Evolutionary conservation across 2,329 filamentous ascomycete genomes (phyloP).

Genomic region (Parastagonospora nodorum): DNA sequence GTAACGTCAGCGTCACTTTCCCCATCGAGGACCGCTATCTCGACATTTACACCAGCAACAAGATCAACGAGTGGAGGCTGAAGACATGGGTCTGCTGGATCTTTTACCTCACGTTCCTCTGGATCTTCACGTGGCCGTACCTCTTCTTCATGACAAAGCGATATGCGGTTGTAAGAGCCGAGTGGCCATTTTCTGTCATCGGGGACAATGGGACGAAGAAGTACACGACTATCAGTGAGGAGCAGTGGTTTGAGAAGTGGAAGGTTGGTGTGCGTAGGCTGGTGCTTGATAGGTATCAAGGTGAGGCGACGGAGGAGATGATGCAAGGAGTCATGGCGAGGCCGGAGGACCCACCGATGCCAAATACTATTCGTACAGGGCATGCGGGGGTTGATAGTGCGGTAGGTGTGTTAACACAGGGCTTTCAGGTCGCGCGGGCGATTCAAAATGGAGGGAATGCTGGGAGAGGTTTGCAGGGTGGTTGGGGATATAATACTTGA

Average conservation of each 20-base stretch:
- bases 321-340: constrained; percentile 36
- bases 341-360: constrained; percentile 52
- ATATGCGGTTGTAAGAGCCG: constrained; percentile 66
- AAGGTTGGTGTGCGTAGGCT: constrained; percentile 63
- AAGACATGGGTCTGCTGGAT: constrained; percentile 67
- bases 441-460: constrained; percentile 27
- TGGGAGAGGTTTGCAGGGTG: constrained; percentile 27
- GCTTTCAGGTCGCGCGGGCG: constrained; percentile 38
- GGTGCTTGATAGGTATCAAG: constrained; percentile 62
- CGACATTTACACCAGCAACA: constrained; percentile 67
- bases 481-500: constrained; percentile 42
- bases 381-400: constrained; percentile 38
- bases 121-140: constrained; percentile 73
- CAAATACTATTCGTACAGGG: constrained; percentile 33
- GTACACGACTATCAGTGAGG: constrained; percentile 58
- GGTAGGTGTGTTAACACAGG: constrained; percentile 40
- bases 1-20: constrained; percentile 63
- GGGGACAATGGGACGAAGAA: constrained; percentile 43
- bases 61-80: constrained; percentile 68
- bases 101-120: constrained; percentile 69
- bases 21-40: constrained; percentile 62
- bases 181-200: constrained; percentile 62
- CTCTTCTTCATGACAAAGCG: constrained; percentile 70
- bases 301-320: constrained; percentile 57
- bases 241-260: constrained; percentile 68